These are phyloP conservation scores for Penicillium brevicompactum DNA, from an alignment of 2,329 filamentous ascomycete genomes.

Conservation along the genomic window DNA sequence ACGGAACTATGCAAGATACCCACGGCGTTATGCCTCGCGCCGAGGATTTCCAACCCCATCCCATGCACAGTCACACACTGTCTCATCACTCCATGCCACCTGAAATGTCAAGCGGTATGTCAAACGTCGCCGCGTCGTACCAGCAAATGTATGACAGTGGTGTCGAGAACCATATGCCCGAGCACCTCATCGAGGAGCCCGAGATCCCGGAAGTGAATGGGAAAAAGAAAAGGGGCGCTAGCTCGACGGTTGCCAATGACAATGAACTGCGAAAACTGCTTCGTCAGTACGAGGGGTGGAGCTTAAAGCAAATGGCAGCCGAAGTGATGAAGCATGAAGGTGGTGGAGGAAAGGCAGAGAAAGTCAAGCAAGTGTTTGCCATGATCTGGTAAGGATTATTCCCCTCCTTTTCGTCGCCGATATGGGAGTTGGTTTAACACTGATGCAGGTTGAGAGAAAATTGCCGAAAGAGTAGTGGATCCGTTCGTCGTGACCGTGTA, in stretches of 20 bases:
- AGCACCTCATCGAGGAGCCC: conserved; percentile 43
- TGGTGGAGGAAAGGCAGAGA: conserved; percentile 52
- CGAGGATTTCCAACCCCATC: conserved; percentile 41
- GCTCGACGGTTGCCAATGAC: conserved; percentile 52
- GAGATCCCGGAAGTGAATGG: conserved; percentile 47
- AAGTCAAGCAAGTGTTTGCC: conserved; percentile 55
- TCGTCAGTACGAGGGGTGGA: conserved; percentile 49
- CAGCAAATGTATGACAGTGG: conserved; percentile 45
- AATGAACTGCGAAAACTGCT: conserved; percentile 51
- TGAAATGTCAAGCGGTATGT: conserved; percentile 38
- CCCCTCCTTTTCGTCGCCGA: not conserved
- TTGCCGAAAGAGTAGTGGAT: conserved; percentile 54
- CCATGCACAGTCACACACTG: conserved; percentile 37
- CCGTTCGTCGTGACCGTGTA: conserved; percentile 87
- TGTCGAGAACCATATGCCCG: conserved; percentile 45
- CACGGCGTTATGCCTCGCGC: conserved; percentile 38
- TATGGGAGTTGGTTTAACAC: conserved; percentile 9
- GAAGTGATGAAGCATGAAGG: conserved; percentile 54
- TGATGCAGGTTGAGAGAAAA: conserved; percentile 49
- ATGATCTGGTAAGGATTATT: conserved; percentile 51
- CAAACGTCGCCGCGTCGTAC: conserved; percentile 37
- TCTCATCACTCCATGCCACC: conserved; percentile 39
- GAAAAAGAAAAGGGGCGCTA: conserved; percentile 50
- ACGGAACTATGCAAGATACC: conserved; percentile 41
- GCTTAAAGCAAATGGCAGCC: conserved; percentile 49